A percentile compares a stretch with the other conserved stretches of the same genome.
Evolutionary conservation across 805 yeast genomes (phyloP).

Genomic region (Ogataea angusta): DNA sequence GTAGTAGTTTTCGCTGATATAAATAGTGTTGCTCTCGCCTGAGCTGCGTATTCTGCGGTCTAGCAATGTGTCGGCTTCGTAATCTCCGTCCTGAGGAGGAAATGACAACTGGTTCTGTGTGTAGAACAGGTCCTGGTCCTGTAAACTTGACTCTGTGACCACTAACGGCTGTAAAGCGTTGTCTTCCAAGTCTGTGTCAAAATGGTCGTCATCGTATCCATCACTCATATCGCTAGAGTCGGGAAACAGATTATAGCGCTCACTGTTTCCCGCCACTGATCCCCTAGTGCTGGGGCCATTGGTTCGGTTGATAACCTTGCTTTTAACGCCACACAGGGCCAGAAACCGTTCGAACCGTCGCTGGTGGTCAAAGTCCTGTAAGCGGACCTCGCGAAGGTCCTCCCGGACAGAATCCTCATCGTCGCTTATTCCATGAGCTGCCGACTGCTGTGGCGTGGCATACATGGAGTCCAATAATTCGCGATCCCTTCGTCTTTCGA

Average conservation of each 20-base stretch:
- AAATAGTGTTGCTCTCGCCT: slow-evolving; percentile 11
- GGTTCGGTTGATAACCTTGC: slow-evolving; percentile 7
- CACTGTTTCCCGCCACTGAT: slow-evolving; percentile 12
- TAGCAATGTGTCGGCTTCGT: slow-evolving; percentile 2
- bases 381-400: slow-evolving; percentile 16
- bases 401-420: slow-evolving; percentile 44
- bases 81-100: slow-evolving; percentile 16
- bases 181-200: slow-evolving; percentile 6
- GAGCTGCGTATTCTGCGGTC: slow-evolving; percentile 2
- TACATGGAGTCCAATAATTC: slow-evolving; percentile 1
- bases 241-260: slow-evolving; percentile 19
- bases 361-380: slow-evolving; percentile 28
- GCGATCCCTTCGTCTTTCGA: slow-evolving; percentile 3
- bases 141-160: slow-evolving; percentile 10
- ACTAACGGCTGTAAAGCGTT: slow-evolving; percentile 9
- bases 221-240: slow-evolving; percentile 20
- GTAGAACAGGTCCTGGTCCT: slow-evolving; percentile 19
- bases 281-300: not conserved
- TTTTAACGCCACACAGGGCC: slow-evolving; percentile 22
- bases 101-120: slow-evolving; percentile 17
- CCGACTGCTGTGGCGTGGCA: slow-evolving; percentile 8
- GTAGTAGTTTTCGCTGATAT: slow-evolving; percentile 17
- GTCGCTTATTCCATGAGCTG: slow-evolving; percentile 30
- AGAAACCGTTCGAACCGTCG: slow-evolving; percentile 27
- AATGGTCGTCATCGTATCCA: slow-evolving; percentile 9